These are phyloP conservation scores for Rhizophlyctis rosea DNA, from an alignment of 192 early-diverging fungal genomes.

Conservation along the genomic window DNA sequence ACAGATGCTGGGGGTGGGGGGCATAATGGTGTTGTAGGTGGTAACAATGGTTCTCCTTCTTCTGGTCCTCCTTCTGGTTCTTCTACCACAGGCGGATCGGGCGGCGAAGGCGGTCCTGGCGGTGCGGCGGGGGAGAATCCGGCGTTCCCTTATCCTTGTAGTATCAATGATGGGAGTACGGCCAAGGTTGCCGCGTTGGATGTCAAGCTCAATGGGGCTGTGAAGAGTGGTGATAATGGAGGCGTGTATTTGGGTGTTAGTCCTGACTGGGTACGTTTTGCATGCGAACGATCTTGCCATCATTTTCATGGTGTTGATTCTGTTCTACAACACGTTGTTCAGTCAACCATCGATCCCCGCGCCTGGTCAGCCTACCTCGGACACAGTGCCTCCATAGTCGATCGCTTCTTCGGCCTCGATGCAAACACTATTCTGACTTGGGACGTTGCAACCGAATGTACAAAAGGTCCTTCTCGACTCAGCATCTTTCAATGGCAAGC, in stretches of 20 bases:
- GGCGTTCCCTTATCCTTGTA: neutral
- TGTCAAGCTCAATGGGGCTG: no score
- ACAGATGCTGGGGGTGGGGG: neutral
- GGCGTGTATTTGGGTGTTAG: constrained; percentile 33
- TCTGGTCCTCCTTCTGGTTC: neutral
- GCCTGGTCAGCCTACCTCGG: constrained; percentile 22
- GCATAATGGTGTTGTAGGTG: neutral
- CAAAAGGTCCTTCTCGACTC: constrained; percentile 22
- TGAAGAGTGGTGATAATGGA: neutral
- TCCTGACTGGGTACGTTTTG: constrained; percentile 31
- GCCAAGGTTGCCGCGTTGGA: neutral
- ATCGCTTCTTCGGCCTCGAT: constrained; percentile 19
- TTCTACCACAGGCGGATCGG: neutral
- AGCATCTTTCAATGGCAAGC: constrained; percentile 29
- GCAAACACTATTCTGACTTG: constrained; percentile 6
- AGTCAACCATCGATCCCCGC: constrained; percentile 30
- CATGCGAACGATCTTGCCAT: neutral
- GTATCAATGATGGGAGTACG: neutral
- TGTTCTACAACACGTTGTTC: neutral
- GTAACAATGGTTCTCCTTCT: neutral
- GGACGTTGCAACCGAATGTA: constrained; percentile 7
- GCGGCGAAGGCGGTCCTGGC: neutral
- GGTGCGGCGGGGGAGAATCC: constrained; percentile 1
- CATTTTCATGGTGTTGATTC: neutral
- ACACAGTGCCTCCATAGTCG: constrained; percentile 28